phyloP scores from a whole-genome alignment of 1,139 yeast genomes.

The Lodderomyces margitis region DNA sequence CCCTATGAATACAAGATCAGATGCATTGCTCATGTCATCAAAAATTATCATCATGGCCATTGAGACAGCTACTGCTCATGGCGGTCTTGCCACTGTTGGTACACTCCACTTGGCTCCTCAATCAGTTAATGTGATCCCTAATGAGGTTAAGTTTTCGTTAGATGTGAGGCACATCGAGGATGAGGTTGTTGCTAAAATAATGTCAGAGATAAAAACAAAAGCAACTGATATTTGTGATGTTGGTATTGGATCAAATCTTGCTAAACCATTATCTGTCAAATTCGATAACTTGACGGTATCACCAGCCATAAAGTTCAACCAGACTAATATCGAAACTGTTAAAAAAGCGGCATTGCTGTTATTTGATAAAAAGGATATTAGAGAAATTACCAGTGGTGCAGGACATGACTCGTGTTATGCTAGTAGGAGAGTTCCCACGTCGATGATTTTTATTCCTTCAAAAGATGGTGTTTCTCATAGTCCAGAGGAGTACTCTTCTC shows the following conservation, averaged over 20 bases:
- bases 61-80: conserved; percentile 50
- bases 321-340: conserved; percentile 50
- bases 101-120: conserved; percentile 55
- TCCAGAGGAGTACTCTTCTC: conserved; percentile 63
- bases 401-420: conserved; percentile 73
- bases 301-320: conserved; percentile 57
- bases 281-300: conserved; percentile 45
- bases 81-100: conserved; percentile 62
- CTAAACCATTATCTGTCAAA: conserved; percentile 29
- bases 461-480: conserved; percentile 70
- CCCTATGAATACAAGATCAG: conserved; percentile 61
- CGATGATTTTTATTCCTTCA: conserved; percentile 74
- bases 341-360: conserved; percentile 48
- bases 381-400: conserved; percentile 62
- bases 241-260: conserved; percentile 15
- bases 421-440: conserved; percentile 56
- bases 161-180: conserved; percentile 60
- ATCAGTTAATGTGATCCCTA: conserved; percentile 67
- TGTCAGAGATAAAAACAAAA: conserved; percentile 36
- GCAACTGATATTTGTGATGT: conserved; percentile 23
- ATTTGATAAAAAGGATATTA: conserved; percentile 41
- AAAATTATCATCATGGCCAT: conserved; percentile 55
- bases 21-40: conserved; percentile 59
- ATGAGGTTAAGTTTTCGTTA: conserved; percentile 52
- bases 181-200: conserved; percentile 36